Percentiles rank a stretch among this genome's conserved stretches.
Conservation (phyloP, 129 eudicot genomes). For the Lonicera japonica region DNA sequence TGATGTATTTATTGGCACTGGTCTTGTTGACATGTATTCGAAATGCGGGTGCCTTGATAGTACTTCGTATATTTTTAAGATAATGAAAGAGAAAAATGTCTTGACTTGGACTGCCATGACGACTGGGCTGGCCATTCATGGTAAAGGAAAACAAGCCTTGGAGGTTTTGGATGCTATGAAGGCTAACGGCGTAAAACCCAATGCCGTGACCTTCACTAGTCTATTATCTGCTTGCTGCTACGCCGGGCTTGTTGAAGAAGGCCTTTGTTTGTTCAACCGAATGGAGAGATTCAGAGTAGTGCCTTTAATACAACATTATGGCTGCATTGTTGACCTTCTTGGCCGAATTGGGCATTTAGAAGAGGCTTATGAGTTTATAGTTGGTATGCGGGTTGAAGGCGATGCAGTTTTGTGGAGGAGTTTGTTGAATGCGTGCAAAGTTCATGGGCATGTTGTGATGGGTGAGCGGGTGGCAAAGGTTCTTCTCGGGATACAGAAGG, state of each 20-base stretch:
- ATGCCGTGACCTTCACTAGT: slow-evolving; percentile 45
- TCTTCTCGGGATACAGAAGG: slow-evolving; percentile 21
- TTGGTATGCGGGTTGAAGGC: slow-evolving; percentile 13
- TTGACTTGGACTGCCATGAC: slow-evolving; percentile 52
- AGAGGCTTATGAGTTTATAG: slow-evolving; percentile 42
- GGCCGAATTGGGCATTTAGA: slow-evolving; percentile 34
- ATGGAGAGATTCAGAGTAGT: slow-evolving; percentile 31
- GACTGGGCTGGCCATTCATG: slow-evolving; percentile 48
- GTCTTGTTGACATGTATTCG: slow-evolving; percentile 53
- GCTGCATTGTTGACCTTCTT: slow-evolving; percentile 45
- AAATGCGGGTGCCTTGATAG: slow-evolving; percentile 44
- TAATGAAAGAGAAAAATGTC: slow-evolving; percentile 36
- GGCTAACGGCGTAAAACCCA: slow-evolving; percentile 28
- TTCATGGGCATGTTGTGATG: slow-evolving; percentile 36
- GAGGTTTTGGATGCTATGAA: slow-evolving; percentile 27
- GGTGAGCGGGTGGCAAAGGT: slow-evolving; percentile 43
- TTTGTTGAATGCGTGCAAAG: slow-evolving; percentile 43
- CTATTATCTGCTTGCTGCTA: slow-evolving; percentile 47
- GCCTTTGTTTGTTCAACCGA: slow-evolving; percentile 33
- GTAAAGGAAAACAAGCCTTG: slow-evolving; percentile 40
- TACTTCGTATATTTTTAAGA: slow-evolving; percentile 25
- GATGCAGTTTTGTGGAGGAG: slow-evolving; percentile 47
- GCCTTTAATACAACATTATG: slow-evolving; percentile 36
- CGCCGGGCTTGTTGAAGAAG: slow-evolving; percentile 42
- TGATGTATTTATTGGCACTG: slow-evolving; percentile 50